A percentile compares a stretch with the other conserved stretches of the same genome.
These are phyloP conservation scores for Lycium barbarum DNA, from an alignment of 257 asterid species.

Conservation along the genomic window DNA sequence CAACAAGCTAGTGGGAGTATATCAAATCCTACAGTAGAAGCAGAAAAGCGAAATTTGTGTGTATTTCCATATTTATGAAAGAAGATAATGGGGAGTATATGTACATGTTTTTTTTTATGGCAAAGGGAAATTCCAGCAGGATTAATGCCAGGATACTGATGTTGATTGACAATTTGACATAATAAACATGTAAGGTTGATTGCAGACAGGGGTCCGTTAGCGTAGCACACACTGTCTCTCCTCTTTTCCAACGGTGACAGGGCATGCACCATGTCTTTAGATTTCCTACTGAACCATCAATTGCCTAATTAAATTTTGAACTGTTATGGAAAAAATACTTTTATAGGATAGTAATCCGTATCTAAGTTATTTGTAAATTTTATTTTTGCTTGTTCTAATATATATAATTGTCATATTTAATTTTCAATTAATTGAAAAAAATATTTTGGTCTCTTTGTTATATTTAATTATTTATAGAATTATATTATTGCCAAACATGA, in stretches of 20 bases:
- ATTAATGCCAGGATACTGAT: background rate
- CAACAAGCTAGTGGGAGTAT: background rate
- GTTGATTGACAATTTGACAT: background rate
- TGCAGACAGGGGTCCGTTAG: background rate
- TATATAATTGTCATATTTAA: too few relatives aligned
- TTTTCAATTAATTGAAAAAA: too few relatives aligned
- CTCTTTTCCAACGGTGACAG: background rate
- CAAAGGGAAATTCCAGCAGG: background rate
- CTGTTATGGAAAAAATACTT: background rate
- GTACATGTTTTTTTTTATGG: background rate
- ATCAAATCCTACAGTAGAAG: background rate
- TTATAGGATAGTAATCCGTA: background rate
- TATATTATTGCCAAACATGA: background rate
- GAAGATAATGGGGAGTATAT: background rate
- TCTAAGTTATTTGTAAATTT: background rate
- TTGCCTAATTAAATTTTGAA: background rate
- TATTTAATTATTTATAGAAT: background rate
- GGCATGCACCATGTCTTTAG: background rate
- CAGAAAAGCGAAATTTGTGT: background rate
- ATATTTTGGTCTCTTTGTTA: too few relatives aligned
- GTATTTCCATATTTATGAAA: background rate
- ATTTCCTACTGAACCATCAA: background rate
- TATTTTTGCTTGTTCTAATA: too few relatives aligned
- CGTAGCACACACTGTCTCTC: conserved; percentile 25
- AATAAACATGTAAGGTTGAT: conserved; percentile 24